Evolutionary conservation across 441 rosid genomes (phyloP).

Genomic region (Euphorbia celastroides): DNA sequence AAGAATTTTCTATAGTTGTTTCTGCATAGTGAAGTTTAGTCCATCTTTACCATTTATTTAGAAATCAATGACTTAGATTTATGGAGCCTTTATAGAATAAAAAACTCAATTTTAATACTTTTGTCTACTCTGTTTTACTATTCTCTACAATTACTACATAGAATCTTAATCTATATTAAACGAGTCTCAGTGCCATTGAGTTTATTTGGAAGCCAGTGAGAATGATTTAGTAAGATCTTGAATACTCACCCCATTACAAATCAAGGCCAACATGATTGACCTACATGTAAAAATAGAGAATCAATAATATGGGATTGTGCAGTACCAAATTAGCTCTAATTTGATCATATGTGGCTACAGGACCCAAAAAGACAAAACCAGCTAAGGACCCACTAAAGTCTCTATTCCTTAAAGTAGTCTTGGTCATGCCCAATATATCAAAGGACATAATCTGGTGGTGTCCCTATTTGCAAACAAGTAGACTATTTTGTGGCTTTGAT

Average conservation of each 20-base stretch:
- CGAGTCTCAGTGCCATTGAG: too few relatives aligned
- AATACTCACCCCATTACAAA: background rate
- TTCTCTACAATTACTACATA: too few relatives aligned
- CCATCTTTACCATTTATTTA: too few relatives aligned
- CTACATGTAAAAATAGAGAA: background rate
- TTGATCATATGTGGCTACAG: background rate
- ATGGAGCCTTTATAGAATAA: too few relatives aligned
- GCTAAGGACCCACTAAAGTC: background rate
- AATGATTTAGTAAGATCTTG: background rate
- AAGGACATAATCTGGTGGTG: too few relatives aligned
- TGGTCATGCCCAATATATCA: conserved; percentile 13
- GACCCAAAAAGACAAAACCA: background rate
- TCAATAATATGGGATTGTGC: background rate
- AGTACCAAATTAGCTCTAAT: background rate
- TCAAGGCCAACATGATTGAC: background rate
- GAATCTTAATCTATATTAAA: too few relatives aligned
- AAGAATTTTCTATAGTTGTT: too few relatives aligned
- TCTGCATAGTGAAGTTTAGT: too few relatives aligned
- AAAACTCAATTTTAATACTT: too few relatives aligned
- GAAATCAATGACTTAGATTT: too few relatives aligned
- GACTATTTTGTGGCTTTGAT: background rate
- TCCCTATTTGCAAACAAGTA: conserved; percentile 11
- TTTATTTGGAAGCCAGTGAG: background rate
- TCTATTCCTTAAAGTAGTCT: conserved; percentile 3
- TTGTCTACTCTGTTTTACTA: too few relatives aligned